These are phyloP conservation scores for Echium plantagineum DNA, from an alignment of 257 asterid genomes.

Conservation along the genomic window DNA sequence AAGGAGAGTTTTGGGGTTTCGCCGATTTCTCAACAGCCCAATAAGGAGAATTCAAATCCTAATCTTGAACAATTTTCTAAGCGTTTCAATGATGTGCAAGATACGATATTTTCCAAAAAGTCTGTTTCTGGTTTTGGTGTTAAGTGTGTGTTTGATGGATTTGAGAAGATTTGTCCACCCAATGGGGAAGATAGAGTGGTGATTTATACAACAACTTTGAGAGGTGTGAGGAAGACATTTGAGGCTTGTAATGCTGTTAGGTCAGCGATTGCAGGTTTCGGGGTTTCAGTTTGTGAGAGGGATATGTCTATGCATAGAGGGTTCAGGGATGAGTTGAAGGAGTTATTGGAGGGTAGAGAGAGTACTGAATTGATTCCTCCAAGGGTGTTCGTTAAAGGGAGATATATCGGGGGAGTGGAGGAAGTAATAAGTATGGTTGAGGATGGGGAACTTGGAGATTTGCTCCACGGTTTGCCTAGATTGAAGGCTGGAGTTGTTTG, in stretches of 20 bases:
- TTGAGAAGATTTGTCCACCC: slow-evolving; percentile 53
- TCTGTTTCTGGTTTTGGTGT: neutral
- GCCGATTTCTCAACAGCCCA: slow-evolving; percentile 16
- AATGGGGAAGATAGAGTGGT: slow-evolving; percentile 69
- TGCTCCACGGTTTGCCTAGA: slow-evolving; percentile 57
- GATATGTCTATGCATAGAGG: slow-evolving; percentile 85
- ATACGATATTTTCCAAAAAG: slow-evolving; percentile 1
- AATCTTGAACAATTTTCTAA: slow-evolving; percentile 6
- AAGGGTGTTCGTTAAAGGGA: slow-evolving; percentile 60
- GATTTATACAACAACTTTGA: slow-evolving; percentile 63
- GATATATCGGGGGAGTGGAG: slow-evolving; percentile 73
- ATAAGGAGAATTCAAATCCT: slow-evolving; percentile 24
- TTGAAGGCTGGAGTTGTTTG: slow-evolving; percentile 40
- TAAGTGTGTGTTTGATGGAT: slow-evolving; percentile 20
- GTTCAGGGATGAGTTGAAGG: slow-evolving; percentile 56
- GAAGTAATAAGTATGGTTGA: slow-evolving; percentile 58
- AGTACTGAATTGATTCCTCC: slow-evolving; percentile 48
- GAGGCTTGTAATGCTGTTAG: slow-evolving; percentile 79
- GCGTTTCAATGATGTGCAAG: neutral
- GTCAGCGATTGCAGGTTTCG: slow-evolving; percentile 45
- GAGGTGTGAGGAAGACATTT: slow-evolving; percentile 84
- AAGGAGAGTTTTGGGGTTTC: slow-evolving; percentile 1
- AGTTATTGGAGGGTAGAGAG: slow-evolving; percentile 42
- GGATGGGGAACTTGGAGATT: slow-evolving; percentile 41
- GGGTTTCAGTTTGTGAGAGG: slow-evolving; percentile 53